Evolutionary conservation across 1,284 basidiomycete species (phyloP), one percentile per base, ranked within the genome.

Genomic region (Puccinia polysora): DNA sequence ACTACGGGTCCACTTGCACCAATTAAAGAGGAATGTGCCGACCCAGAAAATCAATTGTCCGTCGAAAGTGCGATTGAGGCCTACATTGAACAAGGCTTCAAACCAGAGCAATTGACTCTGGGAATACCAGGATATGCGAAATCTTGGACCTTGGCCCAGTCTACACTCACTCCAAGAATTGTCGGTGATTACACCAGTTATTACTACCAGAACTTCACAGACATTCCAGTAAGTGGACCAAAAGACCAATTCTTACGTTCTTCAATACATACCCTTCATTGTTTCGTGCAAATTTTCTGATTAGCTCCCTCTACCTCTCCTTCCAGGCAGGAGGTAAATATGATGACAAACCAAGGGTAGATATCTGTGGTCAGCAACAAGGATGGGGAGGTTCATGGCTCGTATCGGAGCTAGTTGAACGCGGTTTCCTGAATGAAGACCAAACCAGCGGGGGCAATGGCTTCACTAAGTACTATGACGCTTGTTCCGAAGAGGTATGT

Each of bases 1-100:
- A 71, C 68, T n/a, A 71, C 68, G 8, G 68, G 68, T 10, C 68
- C 68, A 28, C 30, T 36, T n/a, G 68, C 58, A 25, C 68, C 68
- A 4, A 34, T 71, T 20, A 38, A 36, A 38, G 56, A 7, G 10
- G 20, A 60, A 38, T 71, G 68, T 63, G 68, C 68, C 4, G 68
- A 71, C 15, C 40, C 34, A 28, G 65, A 20, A 49, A 55, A 69
- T 36, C 32, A 60, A 23, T 40, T 63, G 8, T 71, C 68, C 6
- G 68, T 71, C 12, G 30, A 71, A 52, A 63, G 25, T 18, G 68
- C 45, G 28, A 43, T 47, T 62, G 58, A 63, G 25, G 20, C 40
- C 23, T 60, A 60, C 25, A 38, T 60, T 18, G 25, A 40, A 18
- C 68, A 62, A 43, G 68, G 68, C 4, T 71, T 71, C 34, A 62